Conservation (phyloP, 352 stramenopile species). For the Globisporangium barbulae region DNA sequence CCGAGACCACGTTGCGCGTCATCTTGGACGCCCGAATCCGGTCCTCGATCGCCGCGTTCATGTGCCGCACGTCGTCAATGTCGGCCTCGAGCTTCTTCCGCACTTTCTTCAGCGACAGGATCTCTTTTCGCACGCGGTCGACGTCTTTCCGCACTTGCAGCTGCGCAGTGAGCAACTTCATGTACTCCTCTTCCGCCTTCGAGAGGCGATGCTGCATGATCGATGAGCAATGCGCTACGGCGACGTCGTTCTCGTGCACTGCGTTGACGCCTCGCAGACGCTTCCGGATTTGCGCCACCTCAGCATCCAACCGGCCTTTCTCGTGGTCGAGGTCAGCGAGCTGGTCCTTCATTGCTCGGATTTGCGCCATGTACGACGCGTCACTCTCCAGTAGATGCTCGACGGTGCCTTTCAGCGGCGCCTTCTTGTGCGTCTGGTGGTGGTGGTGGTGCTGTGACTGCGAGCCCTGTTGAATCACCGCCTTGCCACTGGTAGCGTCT, state of each 20-base stretch:
- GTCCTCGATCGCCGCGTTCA: conserved; percentile 40
- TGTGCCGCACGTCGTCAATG: conserved; percentile 41
- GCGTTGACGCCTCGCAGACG: conserved; percentile 65
- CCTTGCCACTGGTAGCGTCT: not conserved
- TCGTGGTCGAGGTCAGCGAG: conserved; percentile 39
- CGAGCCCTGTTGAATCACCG: not conserved
- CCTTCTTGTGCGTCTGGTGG: conserved; percentile 15
- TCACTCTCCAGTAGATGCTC: conserved; percentile 72
- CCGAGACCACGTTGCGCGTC: conserved; percentile 43
- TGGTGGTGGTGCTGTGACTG: not conserved
- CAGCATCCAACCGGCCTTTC: conserved; percentile 39
- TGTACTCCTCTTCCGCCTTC: conserved; percentile 75
- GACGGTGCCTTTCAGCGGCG: conserved; percentile 37
- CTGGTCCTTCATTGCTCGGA: conserved; percentile 56
- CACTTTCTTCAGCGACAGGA: conserved; percentile 60
- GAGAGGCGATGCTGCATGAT: conserved; percentile 74
- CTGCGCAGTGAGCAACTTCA: conserved; percentile 72
- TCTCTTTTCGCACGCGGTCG: conserved; percentile 50
- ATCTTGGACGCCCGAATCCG: conserved; percentile 45
- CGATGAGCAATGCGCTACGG: conserved; percentile 64
- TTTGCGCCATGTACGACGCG: conserved; percentile 55
- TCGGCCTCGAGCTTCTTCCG: conserved; percentile 54
- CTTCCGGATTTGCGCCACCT: conserved; percentile 49
- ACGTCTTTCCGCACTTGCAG: conserved; percentile 58
- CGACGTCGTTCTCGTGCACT: conserved; percentile 73